Evolutionary conservation across 192 early-diverging fungal species (phyloP).

Genomic region (Coemansia pectinata): DNA sequence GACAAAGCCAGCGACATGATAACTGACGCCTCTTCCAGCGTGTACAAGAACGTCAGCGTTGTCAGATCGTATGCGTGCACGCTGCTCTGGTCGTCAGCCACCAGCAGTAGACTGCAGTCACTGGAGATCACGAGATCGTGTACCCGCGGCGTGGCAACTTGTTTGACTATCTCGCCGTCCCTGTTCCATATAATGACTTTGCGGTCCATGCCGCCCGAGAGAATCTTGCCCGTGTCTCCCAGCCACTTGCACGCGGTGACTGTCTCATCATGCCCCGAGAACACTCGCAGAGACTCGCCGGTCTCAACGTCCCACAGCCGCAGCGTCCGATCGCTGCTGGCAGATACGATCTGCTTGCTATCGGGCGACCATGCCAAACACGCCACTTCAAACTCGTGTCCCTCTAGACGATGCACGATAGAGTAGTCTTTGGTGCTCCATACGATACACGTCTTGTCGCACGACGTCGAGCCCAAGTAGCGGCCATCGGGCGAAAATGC

Average conservation of each 20-base stretch:
- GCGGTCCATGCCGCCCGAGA: slow-evolving; percentile 85
- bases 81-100: slow-evolving; percentile 45
- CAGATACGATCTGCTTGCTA: slow-evolving; percentile 71
- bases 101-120: slow-evolving; percentile 40
- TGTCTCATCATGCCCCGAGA: slow-evolving; percentile 70
- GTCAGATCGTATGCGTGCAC: slow-evolving; percentile 50
- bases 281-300: slow-evolving; percentile 61
- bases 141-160: slow-evolving; percentile 48
- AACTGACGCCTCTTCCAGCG: slow-evolving; percentile 33
- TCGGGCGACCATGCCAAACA: slow-evolving; percentile 94
- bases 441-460: slow-evolving; percentile 83
- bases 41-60: slow-evolving; percentile 51
- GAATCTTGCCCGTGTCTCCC: slow-evolving; percentile 77
- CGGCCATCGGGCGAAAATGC: slow-evolving; percentile 87
- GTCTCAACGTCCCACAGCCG: slow-evolving; percentile 82
- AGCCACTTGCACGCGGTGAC: slow-evolving; percentile 88
- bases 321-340: slow-evolving; percentile 77
- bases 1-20: slow-evolving; percentile 72
- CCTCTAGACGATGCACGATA: slow-evolving; percentile 40
- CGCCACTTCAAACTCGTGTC: slow-evolving; percentile 73
- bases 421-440: slow-evolving; percentile 74
- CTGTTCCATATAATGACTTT: slow-evolving; percentile 53
- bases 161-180: slow-evolving; percentile 37
- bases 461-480: slow-evolving; percentile 89
- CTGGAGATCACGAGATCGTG: slow-evolving; percentile 48